phyloP scores from a whole-genome alignment of 2,329 filamentous ascomycete species.

The Zasmidium cellare region DNA sequence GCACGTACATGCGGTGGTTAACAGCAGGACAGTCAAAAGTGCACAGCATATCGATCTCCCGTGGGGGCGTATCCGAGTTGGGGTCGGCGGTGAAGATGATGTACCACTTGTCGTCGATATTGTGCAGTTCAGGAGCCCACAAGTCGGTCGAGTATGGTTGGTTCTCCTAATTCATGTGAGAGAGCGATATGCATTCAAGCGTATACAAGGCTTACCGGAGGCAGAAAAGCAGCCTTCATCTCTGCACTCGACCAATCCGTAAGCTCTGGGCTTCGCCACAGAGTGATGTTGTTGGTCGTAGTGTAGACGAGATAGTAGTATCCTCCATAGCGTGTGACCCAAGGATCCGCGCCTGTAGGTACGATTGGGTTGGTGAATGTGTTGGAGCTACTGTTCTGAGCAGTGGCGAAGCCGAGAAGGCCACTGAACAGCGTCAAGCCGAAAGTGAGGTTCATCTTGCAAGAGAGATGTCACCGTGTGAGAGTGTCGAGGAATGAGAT shows the following conservation, averaged over 20 bases:
- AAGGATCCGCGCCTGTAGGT: conserved; percentile 47
- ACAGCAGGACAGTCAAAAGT: conserved; percentile 42
- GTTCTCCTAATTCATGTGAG: conserved; percentile 26
- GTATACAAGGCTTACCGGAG: conserved; percentile 29
- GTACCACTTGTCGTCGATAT: conserved; percentile 50
- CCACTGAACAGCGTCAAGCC: conserved; percentile 11
- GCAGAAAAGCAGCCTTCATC: conserved; percentile 43
- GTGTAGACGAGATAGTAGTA: conserved; percentile 50
- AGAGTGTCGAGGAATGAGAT: not conserved
- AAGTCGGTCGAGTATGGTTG: conserved; percentile 49
- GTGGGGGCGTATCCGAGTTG: conserved; percentile 46
- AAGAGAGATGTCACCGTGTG: not conserved
- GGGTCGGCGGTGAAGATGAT: conserved; percentile 56
- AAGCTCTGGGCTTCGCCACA: conserved; percentile 42
- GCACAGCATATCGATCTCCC: conserved; percentile 50
- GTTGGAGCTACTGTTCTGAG: conserved; percentile 23
- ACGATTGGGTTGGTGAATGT: conserved; percentile 51
- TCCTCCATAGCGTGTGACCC: conserved; percentile 43
- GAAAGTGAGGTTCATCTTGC: conserved; percentile 1
- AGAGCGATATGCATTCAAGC: not conserved
- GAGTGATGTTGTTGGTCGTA: conserved; percentile 45
- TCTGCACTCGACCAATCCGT: conserved; percentile 49
- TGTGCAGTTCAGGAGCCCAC: conserved; percentile 54
- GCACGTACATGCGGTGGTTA: conserved; percentile 54
- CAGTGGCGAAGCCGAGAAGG: conserved; percentile 12